Conservation (phyloP, 345 rosid species). For the Pelargonium nanum region DNA sequence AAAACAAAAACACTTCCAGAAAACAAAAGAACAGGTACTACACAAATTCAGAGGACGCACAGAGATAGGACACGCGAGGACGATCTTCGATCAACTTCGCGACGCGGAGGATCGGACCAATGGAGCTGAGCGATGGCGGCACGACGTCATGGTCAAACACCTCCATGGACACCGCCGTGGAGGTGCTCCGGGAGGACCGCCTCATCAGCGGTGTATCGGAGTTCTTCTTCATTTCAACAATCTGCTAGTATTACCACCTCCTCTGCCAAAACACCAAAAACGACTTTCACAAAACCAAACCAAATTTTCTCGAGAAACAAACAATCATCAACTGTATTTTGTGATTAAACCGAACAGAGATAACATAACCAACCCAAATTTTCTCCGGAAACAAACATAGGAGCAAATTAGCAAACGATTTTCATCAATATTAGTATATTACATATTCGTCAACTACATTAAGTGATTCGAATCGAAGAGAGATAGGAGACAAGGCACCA, state of each 20-base stretch:
- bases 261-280: not conserved
- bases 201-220: constrained; percentile 20
- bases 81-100: constrained; percentile 92
- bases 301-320: too few species aligned
- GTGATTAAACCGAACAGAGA: too few species aligned
- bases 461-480: too few species aligned
- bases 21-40: not conserved
- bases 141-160: constrained; percentile 93
- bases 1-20: not conserved
- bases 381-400: not conserved
- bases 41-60: constrained; percentile 25
- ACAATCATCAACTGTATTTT: too few species aligned
- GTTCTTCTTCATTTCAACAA: not conserved
- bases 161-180: constrained; percentile 81
- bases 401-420: too few species aligned
- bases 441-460: too few species aligned
- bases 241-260: not conserved
- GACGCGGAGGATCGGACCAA: constrained; percentile 75
- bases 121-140: constrained; percentile 76
- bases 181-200: constrained; percentile 88
- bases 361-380: not conserved
- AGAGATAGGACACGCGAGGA: constrained; percentile 95
- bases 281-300: not conserved
- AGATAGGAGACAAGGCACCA: too few species aligned
- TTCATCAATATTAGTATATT: too few species aligned